Evolutionary conservation across 495 filamentous ascomycete species (phyloP), one percentile per base, ranked within the genome.

Genomic region (Trichoderma virens): DNA sequence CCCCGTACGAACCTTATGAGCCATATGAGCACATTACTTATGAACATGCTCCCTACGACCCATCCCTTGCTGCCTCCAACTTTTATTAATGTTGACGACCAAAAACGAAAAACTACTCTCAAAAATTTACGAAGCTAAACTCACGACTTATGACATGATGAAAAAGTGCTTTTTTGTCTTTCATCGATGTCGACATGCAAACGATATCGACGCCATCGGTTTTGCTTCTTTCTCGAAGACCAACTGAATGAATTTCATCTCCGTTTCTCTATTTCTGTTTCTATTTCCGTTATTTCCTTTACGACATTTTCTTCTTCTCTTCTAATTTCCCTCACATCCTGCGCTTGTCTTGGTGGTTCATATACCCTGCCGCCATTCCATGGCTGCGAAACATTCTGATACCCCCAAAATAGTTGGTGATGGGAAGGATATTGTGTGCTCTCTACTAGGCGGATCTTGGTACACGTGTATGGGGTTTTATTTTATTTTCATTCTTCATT

Each of bases 1-100:
- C 47, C 60, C 20, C 20, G 30, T 62, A 59, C 63, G 69, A 59
- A 62, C 65, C 34, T 62, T 23, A 27, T 30, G 30, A 59, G 62
- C 14, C 16, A 31, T 61, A 60, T 64, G 69, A 59, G 62, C 66
- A 30, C 64, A 70, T 32, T 34, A 65, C 45, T 14, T 67, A 72
- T 31, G 54, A 63, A 25, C 61, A 69, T 45, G 66, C 63, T 27
- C 34, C 59, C 45, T 67, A 62, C 27, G 69, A 67, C 62, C 61
- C 63, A 45, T 56, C 60, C 51, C n/a, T 30, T 63, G 62, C 51
- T 28, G 51, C 51, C 28, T 27, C 23, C 28, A 35, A 39, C 30
- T 59, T 59, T 32, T 61, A 35, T 39, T 61, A n/a, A 61, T 39
- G 30, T 30, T 35, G 27, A 30, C 31, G 20, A 34, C 59, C 43